Conservation (phyloP, 495 filamentous ascomycete genomes). For the Staphylotrichum tortipilum region DNA sequence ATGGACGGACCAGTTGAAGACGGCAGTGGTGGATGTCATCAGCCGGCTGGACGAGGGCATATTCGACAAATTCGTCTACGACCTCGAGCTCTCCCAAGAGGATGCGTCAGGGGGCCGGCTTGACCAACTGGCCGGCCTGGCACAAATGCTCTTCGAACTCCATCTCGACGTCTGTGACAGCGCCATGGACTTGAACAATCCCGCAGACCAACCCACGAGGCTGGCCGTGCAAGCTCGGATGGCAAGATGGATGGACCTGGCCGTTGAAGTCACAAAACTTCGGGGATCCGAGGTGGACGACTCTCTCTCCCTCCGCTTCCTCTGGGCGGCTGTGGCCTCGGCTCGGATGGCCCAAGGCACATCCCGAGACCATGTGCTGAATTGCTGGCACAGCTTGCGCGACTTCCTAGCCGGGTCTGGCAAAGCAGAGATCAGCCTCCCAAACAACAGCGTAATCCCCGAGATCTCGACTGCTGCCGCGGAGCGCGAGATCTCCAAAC, state of each 20-base stretch:
- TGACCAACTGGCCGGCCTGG: constrained; percentile 44
- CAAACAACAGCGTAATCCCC: constrained; percentile 82
- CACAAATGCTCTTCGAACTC: constrained; percentile 76
- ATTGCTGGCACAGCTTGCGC: constrained; percentile 66
- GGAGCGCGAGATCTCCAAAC: constrained; percentile 79
- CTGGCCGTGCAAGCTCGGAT: constrained; percentile 59
- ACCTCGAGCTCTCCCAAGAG: constrained; percentile 28
- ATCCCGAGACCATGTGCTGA: constrained; percentile 66
- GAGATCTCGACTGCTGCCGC: constrained; percentile 74
- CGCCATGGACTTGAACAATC: constrained; percentile 65
- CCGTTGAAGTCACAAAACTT: constrained; percentile 50
- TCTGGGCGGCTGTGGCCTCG: constrained; percentile 78
- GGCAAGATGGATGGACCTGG: constrained; percentile 64
- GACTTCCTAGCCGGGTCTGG: constrained; percentile 32
- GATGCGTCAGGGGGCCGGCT: constrained; percentile 12
- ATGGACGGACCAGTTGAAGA: constrained; percentile 70
- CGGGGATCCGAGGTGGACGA: constrained; percentile 32
- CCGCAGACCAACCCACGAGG: constrained; percentile 51
- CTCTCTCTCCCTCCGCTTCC: constrained; percentile 51
- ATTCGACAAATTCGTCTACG: constrained; percentile 43
- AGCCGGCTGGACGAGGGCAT: constrained; percentile 61
- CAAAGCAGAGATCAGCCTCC: constrained; percentile 50
- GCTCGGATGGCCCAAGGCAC: constrained; percentile 59
- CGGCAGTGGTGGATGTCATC: constrained; percentile 57
- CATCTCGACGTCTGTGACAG: constrained; percentile 77